Base-by-base conservation (phyloP, 257 asterid genomes). In the Ehretia macrophylla region DNA sequence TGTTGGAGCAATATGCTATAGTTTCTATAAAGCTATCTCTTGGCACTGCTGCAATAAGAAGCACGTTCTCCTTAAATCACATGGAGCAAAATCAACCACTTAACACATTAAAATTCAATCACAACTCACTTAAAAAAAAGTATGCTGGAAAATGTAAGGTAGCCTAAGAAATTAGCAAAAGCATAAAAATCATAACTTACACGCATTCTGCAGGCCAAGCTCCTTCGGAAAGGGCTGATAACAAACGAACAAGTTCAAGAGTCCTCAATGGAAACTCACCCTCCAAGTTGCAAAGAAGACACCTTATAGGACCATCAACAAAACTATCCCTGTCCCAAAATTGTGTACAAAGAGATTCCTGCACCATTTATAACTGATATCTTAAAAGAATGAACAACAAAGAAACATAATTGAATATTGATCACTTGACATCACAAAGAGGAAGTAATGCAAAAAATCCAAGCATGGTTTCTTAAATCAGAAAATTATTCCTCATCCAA, bases 191-290 rank as follows among this genome's bases (percentile, higher is more conserved):
- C 59, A 61, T 67, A 63, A 92, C 99, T 81, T 81, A 92, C 99
- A 83, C 97, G 48, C 99, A 92, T 67, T 92, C 91, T 18, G 99
- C 77, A 37, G 97, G 88, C 97, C 99, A 93, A 63, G 83, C 73
- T 63, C 97, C 97, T 74, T 86, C 95, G 77, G 82, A 72, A 32
- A 93, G 88, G 59, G 94, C 94, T 8, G 97, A 89, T 51, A 88
- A 75, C 70, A 93, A 61, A 67, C 81, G 79, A 27, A 89, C 72
- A 71, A 89, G 76, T 71, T 89, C 91, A 56, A 68, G 69, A 66
- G 78, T 74, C 73, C 85, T 78, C 71, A 68, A 77, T 5, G 99
- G 99, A 66, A 93, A 93, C 75, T 93, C 99, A 67, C 89, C 85
- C 83, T 89, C 95, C 63, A 93, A 78, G 77, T 75, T 85, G 89